These are phyloP conservation scores for Debaryomyces singareniensis DNA, from an alignment of 1,139 yeast species.

Conservation along the genomic window DNA sequence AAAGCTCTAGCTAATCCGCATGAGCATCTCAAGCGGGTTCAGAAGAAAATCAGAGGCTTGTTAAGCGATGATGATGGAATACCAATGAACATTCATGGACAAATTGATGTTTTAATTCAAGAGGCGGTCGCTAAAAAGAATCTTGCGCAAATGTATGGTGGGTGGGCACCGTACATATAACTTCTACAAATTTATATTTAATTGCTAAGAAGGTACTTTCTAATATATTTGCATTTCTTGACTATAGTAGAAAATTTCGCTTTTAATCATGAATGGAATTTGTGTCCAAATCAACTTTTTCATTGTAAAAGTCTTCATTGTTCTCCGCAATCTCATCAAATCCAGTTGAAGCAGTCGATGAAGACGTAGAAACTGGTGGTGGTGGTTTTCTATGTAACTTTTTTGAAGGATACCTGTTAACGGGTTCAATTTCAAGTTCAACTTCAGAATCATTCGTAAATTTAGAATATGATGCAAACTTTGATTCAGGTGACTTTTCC, in stretches of 20 bases:
- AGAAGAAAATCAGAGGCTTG: slow-evolving; percentile 76
- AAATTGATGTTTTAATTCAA: slow-evolving; percentile 82
- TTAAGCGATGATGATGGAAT: slow-evolving; percentile 76
- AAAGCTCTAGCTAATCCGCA: slow-evolving; percentile 45
- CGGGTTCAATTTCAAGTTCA: too few relatives aligned
- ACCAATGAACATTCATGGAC: slow-evolving; percentile 87
- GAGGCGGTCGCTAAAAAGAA: slow-evolving; percentile 72
- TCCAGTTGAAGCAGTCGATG: not conserved
- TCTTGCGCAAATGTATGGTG: slow-evolving; percentile 83
- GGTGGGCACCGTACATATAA: slow-evolving; percentile 75
- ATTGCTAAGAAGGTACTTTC: too few relatives aligned
- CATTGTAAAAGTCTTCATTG: not conserved
- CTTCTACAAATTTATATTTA: too few relatives aligned
- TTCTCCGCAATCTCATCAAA: not conserved
- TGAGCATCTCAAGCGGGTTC: slow-evolving; percentile 65
- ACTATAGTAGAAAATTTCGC: not conserved
- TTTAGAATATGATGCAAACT: too few relatives aligned
- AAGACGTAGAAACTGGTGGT: too few relatives aligned
- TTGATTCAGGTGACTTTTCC: too few relatives aligned
- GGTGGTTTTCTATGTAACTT: too few relatives aligned
- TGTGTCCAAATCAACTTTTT: not conserved
- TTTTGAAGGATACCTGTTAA: too few relatives aligned
- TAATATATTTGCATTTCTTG: too few relatives aligned
- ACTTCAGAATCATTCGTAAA: too few relatives aligned
- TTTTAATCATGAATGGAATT: not conserved